Conservation (phyloP, 108 stramenopile genomes). For the Cyclotella sp. region DNA sequence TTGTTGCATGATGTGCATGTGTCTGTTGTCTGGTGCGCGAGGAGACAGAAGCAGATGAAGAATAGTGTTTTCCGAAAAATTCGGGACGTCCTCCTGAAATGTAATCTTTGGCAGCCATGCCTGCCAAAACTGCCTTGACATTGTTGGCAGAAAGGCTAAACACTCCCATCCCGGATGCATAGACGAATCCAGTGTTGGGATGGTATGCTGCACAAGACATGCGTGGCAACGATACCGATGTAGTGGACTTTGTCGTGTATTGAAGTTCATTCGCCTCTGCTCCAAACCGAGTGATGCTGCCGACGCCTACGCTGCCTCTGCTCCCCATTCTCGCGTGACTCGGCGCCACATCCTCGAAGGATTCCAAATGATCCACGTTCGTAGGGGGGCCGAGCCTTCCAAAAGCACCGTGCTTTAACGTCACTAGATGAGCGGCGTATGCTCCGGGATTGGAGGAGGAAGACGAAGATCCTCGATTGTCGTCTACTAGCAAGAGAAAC, state of each 20-base stretch:
- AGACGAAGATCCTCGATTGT: conserved; percentile 59
- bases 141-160: conserved; percentile 33
- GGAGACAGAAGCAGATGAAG: neutral
- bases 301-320: neutral
- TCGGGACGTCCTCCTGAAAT: neutral
- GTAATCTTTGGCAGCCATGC: conserved; percentile 11
- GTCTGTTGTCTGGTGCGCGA: conserved; percentile 1
- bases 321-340: neutral
- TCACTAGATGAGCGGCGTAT: conserved; percentile 65
- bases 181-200: conserved; percentile 68
- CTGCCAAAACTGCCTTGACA: conserved; percentile 43
- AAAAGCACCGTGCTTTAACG: conserved; percentile 73
- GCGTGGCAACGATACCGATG: conserved; percentile 44
- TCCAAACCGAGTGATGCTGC: neutral
- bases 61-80: conserved; percentile 1
- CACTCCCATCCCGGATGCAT: conserved; percentile 70
- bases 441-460: conserved; percentile 53
- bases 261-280: neutral
- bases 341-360: neutral
- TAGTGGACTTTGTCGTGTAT: neutral
- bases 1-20: neutral
- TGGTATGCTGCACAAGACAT: conserved; percentile 74
- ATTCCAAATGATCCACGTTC: neutral
- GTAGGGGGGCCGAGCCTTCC: conserved; percentile 44
- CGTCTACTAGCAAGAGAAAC: conserved; percentile 82